Evolutionary conservation across 768 basidiomycete genomes (phyloP), one percentile per base, ranked within the genome.

Genomic region (Termitomyces sp.): DNA sequence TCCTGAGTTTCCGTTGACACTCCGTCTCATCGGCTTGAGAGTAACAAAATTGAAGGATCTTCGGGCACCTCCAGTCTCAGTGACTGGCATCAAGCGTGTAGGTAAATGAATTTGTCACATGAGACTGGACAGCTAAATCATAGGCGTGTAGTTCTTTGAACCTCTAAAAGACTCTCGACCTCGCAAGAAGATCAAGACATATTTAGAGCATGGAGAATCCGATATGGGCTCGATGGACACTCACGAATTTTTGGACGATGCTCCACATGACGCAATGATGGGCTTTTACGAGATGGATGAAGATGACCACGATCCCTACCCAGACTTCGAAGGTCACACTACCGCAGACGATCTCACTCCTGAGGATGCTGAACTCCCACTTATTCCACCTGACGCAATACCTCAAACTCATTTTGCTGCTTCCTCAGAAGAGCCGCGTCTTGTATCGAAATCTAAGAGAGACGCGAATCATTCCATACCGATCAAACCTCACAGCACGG

Each of bases 31-130:
- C 64, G 96, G 96, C 6, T 76, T 99, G 32, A 80, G 96, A 49
- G 81, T 96, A 11, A 95, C 92, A 4, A 96, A 92, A 63, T 76
- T 99, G 66, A 92, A 91, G 69, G 96, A 99, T 74, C 74, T 96
- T 35, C 81, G 82, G 60, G 79, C 79, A 7, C 61, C 73, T 48
- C 60, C 69, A 48, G 73, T 78, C 44, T 71, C 78, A 13, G 63
- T 67, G 4, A 77, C 72, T 56, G 90, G 92, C 0, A 93, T 97
- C 63, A 89, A 90, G 71, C 81, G 86, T 59, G 94, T 93, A 68
- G 56, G 81, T 69, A 36, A 36, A 35, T 49, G 48, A 46, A 50
- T 38, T 24, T 57, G 18, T 57, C 42, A 18, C 20, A 48, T 42
- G 36, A 36, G 36, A 50, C 6, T 52, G 15, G 61, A 15, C 44